Evolutionary conservation across 2,329 filamentous ascomycete genomes (phyloP).

Genomic region (Penicillium aurantiogriseum): DNA sequence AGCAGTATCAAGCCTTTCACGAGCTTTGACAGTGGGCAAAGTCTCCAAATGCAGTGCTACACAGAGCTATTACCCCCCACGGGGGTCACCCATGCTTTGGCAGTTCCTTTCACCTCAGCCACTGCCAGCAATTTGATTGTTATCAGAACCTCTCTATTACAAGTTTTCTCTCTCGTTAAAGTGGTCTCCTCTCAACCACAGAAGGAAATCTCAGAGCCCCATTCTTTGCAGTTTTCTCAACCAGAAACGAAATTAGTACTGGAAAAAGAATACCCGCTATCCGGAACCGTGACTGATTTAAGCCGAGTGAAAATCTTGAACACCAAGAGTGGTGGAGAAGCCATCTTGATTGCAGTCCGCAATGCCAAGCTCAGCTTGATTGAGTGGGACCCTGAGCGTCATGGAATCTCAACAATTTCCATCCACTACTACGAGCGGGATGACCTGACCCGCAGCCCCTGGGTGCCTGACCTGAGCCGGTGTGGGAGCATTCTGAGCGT

Average conservation of each 20-base stretch:
- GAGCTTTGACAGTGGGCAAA: background rate
- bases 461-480: constrained; percentile 71
- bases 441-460: constrained; percentile 77
- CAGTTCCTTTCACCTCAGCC: constrained; percentile 72
- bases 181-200: constrained; percentile 56
- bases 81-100: constrained; percentile 85
- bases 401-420: constrained; percentile 80
- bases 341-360: constrained; percentile 77
- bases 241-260: constrained; percentile 75
- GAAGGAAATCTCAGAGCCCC: constrained; percentile 34
- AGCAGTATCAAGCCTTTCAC: background rate
- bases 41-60: constrained; percentile 81
- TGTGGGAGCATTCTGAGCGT: constrained; percentile 80
- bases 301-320: constrained; percentile 71
- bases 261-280: constrained; percentile 76
- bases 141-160: constrained; percentile 87
- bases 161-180: constrained; percentile 76
- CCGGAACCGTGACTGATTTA: constrained; percentile 81
- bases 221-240: constrained; percentile 62
- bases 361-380: constrained; percentile 91
- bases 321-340: constrained; percentile 77
- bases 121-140: constrained; percentile 81
- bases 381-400: constrained; percentile 84
- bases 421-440: constrained; percentile 99
- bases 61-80: constrained; percentile 92